Base-by-base conservation (phyloP, 2,329 filamentous ascomycete genomes). In the Talaromyces sp. region DNA sequence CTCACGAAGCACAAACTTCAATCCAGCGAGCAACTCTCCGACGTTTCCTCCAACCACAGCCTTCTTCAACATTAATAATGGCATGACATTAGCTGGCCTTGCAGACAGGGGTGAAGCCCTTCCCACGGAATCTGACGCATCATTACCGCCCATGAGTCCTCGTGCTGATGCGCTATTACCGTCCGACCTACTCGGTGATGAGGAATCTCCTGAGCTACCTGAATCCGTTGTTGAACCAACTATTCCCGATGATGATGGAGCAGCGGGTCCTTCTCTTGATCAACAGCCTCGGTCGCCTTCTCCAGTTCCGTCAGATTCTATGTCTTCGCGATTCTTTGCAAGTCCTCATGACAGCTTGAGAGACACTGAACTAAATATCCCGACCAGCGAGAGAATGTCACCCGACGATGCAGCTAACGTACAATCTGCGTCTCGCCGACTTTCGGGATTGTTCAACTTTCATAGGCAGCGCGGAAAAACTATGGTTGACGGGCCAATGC, bases 41-140 rank as follows among this genome's bases (percentile, higher is more conserved):
- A 81, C 82, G 0, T 86, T 85, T 65, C 73, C 80, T 1, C 77
- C 80, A 13, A 75, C 78, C 22, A 81, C 85, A 0, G 52, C 64
- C 33, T 87, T 87, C 68, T 86, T 89, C 76, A 88, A 88, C 68
- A 82, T 86, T 52, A 84, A 84, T 59, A 88, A 88, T 68, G 86
- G 86, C 65, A 88, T 87, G 84, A 83, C 85, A 3, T 71, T 87
- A n/a, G 77, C 81, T 6, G 72, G 75, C 65, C 75, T 80, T 22
- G 71, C 75, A 6, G 78, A 81, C 50, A 77, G 78, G 27, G 70
- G 79, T 2, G 74, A 76, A 31, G 69, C 73, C 15, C 71, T 74
- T 67, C 74, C 83, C 33, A 80, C 82, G 17, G 86, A 89, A 33
- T 75, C 82, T 3, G 86, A 88, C 50, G 76, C 77, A 22, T 72